Conservation (phyloP, 306 rosid genomes). For the Vachellia collinsii region DNA sequence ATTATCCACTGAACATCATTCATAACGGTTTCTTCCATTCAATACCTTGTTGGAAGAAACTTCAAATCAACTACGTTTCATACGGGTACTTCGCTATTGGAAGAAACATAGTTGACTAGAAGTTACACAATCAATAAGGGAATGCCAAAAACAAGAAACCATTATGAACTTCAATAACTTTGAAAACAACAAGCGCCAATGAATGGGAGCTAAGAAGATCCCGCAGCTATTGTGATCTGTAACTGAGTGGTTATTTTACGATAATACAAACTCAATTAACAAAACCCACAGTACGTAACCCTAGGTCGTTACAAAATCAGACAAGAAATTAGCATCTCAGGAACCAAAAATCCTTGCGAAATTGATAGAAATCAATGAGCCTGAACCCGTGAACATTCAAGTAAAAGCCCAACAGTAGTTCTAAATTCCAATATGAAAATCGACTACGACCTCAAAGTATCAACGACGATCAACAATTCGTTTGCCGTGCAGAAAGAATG, state of each 20-base stretch:
- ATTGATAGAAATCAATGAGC: conserved; percentile 15
- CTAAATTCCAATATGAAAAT: neutral
- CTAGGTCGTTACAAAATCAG: neutral
- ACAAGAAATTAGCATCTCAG: neutral
- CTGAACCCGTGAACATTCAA: neutral
- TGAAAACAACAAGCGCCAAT: neutral
- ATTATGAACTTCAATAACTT: neutral
- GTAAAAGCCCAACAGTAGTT: neutral
- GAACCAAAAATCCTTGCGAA: neutral
- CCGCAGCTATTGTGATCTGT: neutral
- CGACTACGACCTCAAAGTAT: neutral
- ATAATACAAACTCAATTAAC: conserved; percentile 35
- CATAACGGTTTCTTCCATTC: neutral
- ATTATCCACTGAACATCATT: neutral
- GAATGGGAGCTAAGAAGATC: conserved; percentile 21
- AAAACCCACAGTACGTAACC: conserved; percentile 14
- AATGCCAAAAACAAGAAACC: conserved; percentile 14
- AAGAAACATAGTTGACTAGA: neutral
- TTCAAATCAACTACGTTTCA: neutral
- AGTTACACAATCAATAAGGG: conserved; percentile 1
- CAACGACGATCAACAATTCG: conserved; percentile 23
- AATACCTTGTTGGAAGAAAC: neutral
- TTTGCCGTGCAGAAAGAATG: conserved; percentile 17
- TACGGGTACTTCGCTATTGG: neutral
- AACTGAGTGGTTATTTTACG: conserved; percentile 17